Evolutionary conservation across 139 green algal species (phyloP), one percentile per base, ranked within the genome.

Genomic region (Tetradesmus lagerheimii): DNA sequence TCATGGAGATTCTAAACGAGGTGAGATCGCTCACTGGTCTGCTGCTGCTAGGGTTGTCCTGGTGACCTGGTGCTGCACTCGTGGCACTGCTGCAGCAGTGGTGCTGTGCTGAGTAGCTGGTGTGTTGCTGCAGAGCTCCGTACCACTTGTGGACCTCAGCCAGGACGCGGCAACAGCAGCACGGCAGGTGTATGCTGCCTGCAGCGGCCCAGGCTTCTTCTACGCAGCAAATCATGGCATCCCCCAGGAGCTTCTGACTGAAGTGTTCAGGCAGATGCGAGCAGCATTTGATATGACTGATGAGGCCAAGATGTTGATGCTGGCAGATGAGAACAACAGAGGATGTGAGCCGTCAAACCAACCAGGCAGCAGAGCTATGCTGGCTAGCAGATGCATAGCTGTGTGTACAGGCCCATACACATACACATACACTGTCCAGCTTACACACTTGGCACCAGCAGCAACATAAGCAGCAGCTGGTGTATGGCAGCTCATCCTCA

Each of bases 221-320:
- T 86, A 91, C 37, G 90, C 67, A 80, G 71, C 81, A 76, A n/a
- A 43, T 50, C 97, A 99, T 85, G 97, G 96, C 80, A 88, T 99
- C 35, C 37, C 92, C 0, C 4, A 93, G 45, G 12, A 86, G 1
- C 83, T 98, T 4, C 31, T 98, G 4, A 80, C 93, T 4, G 85
- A 86, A 0, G 83, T 94, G 5, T 96, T 97, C 37, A 80, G 87
- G 2, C 79, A 95, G 83, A 94, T 94, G 37, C 89, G 86, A 9
- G 25, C 38, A 9, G 96, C 99, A 76, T 99, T 99, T 87, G 77
- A 16, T 0, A 91, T 98, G 80, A 95, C 97, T 4, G 34, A 64
- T 38, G 93, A 96, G 0, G 50, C 93, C 15, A 99, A 99, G 89
- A 91, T 93, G 83, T n/a, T 38, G 3, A 88, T 97, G 31, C 25